Percentiles rank a stretch among this genome's conserved stretches.
Evolutionary conservation across 1,139 yeast species (phyloP).

Genomic region (Yamadazyma diddensiae): DNA sequence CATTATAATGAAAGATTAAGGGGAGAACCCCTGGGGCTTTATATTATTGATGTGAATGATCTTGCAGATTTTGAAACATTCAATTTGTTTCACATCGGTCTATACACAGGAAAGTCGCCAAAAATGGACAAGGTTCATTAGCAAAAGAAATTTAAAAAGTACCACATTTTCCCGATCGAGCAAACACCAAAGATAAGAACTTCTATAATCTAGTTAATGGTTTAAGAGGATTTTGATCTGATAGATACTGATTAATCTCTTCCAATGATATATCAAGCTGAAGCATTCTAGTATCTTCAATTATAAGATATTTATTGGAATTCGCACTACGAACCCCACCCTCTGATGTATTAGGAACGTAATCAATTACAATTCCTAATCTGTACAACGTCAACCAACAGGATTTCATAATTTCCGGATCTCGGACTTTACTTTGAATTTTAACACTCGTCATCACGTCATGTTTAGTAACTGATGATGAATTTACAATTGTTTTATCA

Average conservation of each 20-base stretch:
- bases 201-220: conserved; percentile 28
- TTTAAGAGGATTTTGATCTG: conserved; percentile 29
- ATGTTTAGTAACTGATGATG: conserved; percentile 33
- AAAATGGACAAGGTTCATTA: background rate
- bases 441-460: conserved; percentile 34
- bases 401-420: conserved; percentile 44
- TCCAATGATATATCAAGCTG: conserved; percentile 46
- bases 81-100: conserved; percentile 6
- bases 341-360: conserved; percentile 28
- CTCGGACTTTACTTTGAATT: conserved; percentile 47
- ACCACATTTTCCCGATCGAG: background rate
- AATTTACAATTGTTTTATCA: conserved; percentile 24
- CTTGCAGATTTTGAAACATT: conserved; percentile 11
- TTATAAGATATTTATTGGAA: conserved; percentile 27
- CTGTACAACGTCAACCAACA: conserved; percentile 53
- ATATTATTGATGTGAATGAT: background rate
- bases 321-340: conserved; percentile 33
- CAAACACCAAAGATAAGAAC: background rate
- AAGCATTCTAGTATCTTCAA: conserved; percentile 47
- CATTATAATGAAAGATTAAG: conserved; percentile 1
- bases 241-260: conserved; percentile 36
- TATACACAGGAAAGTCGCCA: background rate
- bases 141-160: background rate
- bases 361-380: conserved; percentile 36
- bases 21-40: conserved; percentile 1